Evolutionary conservation across 768 basidiomycete species (phyloP).

Genomic region (Boletellus sp.): DNA sequence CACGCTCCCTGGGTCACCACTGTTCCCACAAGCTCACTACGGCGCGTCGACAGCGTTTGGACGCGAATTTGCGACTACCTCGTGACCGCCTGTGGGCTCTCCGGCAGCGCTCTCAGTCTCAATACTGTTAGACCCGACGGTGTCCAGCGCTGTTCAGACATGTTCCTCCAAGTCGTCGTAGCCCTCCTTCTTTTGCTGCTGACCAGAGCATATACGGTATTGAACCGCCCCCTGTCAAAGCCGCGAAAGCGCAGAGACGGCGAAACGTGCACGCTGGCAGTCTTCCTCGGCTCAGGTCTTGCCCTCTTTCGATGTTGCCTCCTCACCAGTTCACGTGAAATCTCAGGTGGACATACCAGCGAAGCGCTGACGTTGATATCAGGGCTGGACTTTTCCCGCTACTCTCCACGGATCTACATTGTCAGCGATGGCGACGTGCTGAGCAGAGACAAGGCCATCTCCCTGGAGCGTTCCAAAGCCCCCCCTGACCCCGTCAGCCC

Average conservation of each 20-base stretch:
- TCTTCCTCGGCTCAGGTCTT: slow-evolving; percentile 92
- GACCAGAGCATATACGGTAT: slow-evolving; percentile 17
- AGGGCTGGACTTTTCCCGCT: slow-evolving; percentile 69
- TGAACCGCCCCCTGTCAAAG: slow-evolving; percentile 12
- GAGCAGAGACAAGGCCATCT: slow-evolving; percentile 65
- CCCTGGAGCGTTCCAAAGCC: slow-evolving; percentile 49
- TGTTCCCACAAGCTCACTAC: too few species aligned
- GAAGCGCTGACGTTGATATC: slow-evolving; percentile 77
- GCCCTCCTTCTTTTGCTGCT: slow-evolving; percentile 13
- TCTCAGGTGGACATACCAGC: slow-evolving; percentile 86
- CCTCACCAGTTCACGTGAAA: slow-evolving; percentile 10
- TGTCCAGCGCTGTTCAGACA: not conserved
- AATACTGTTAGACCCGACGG: too few species aligned
- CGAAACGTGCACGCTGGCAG: slow-evolving; percentile 54
- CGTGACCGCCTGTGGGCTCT: not conserved
- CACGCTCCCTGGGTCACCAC: too few species aligned
- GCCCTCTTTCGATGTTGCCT: slow-evolving; percentile 7
- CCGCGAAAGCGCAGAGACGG: slow-evolving; percentile 8
- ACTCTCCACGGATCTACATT: slow-evolving; percentile 75
- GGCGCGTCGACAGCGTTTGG: too few species aligned
- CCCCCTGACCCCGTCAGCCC: slow-evolving; percentile 16
- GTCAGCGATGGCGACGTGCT: slow-evolving; percentile 77
- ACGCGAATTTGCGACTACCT: slow-evolving; percentile 2
- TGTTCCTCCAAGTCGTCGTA: slow-evolving; percentile 11
- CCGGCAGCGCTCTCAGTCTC: too few species aligned